phyloP scores from a whole-genome alignment of 2,329 filamentous ascomycete species.

The Alternaria solani region DNA sequence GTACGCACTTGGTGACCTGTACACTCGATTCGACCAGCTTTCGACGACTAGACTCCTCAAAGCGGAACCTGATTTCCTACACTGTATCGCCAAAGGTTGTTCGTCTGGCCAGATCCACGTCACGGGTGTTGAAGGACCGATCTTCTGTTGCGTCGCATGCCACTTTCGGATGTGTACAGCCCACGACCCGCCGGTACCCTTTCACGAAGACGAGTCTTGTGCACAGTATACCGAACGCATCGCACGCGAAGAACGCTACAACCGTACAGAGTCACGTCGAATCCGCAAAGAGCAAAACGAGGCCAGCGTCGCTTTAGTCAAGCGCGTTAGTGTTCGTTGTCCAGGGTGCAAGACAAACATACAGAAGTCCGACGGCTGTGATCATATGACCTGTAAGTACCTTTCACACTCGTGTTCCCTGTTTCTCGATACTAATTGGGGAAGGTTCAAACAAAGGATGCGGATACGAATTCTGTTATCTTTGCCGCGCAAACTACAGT shows the following conservation, averaged over 20 bases:
- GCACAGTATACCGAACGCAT: constrained; percentile 2
- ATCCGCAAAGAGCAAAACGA: neutral
- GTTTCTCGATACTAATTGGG: too few species aligned
- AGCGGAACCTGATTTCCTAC: neutral
- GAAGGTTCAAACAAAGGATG: neutral
- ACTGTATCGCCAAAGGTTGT: constrained; percentile 6
- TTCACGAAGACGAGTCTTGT: constrained; percentile 14
- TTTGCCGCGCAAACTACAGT: neutral
- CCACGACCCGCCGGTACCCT: neutral
- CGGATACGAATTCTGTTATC: neutral
- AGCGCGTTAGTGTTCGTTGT: neutral
- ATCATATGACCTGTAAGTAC: constrained; percentile 9
- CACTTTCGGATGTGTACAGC: constrained; percentile 3
- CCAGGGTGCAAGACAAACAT: neutral
- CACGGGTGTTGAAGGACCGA: neutral
- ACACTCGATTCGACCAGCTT: neutral
- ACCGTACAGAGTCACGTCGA: too few species aligned
- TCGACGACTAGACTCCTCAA: neutral
- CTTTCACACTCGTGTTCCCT: neutral
- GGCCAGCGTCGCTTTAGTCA: neutral
- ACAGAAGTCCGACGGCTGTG: neutral
- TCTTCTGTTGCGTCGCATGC: constrained; percentile 9
- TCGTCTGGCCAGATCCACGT: constrained; percentile 10
- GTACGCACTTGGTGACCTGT: neutral
- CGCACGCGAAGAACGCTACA: neutral